These are phyloP conservation scores for Cercospora nicotianae DNA, from an alignment of 2,329 filamentous ascomycete genomes.

Conservation along the genomic window DNA sequence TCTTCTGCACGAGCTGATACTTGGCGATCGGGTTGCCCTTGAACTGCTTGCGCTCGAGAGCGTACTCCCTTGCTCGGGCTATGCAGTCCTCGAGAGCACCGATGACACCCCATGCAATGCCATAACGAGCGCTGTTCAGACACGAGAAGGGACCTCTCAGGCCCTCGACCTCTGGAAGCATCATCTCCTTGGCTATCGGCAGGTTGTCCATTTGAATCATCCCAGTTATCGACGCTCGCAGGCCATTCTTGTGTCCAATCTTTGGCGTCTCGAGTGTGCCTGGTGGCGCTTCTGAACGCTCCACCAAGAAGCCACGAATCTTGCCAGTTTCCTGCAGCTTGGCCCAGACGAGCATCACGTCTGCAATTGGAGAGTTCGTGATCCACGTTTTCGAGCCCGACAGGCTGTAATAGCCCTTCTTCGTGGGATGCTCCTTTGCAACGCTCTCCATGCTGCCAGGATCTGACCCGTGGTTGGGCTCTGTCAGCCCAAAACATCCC, in stretches of 20 bases:
- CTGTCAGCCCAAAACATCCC: slow-evolving; percentile 85
- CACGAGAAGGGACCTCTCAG: slow-evolving; percentile 88
- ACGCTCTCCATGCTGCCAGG: slow-evolving; percentile 87
- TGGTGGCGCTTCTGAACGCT: slow-evolving; percentile 78
- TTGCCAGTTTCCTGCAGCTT: slow-evolving; percentile 89
- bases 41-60: slow-evolving; percentile 94
- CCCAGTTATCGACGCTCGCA: slow-evolving; percentile 89
- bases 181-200: slow-evolving; percentile 84
- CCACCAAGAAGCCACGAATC: slow-evolving; percentile 89
- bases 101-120: slow-evolving; percentile 91
- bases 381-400: slow-evolving; percentile 93
- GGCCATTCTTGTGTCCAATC: slow-evolving; percentile 92
- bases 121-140: slow-evolving; percentile 88
- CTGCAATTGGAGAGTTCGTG: slow-evolving; percentile 87
- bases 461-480: slow-evolving; percentile 90
- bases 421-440: slow-evolving; percentile 79
- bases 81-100: slow-evolving; percentile 94
- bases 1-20: slow-evolving; percentile 98
- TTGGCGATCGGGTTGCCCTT: slow-evolving; percentile 91
- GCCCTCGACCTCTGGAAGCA: slow-evolving; percentile 89
- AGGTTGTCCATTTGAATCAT: slow-evolving; percentile 96
- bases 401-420: slow-evolving; percentile 76
- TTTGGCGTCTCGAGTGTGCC: slow-evolving; percentile 88
- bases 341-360: slow-evolving; percentile 86
- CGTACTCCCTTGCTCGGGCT: slow-evolving; percentile 74